A percentile compares a stretch with the other conserved stretches of the same genome.
Evolutionary conservation across 805 yeast genomes (phyloP).

Genomic region (Myxozyma vanderwaltii): DNA sequence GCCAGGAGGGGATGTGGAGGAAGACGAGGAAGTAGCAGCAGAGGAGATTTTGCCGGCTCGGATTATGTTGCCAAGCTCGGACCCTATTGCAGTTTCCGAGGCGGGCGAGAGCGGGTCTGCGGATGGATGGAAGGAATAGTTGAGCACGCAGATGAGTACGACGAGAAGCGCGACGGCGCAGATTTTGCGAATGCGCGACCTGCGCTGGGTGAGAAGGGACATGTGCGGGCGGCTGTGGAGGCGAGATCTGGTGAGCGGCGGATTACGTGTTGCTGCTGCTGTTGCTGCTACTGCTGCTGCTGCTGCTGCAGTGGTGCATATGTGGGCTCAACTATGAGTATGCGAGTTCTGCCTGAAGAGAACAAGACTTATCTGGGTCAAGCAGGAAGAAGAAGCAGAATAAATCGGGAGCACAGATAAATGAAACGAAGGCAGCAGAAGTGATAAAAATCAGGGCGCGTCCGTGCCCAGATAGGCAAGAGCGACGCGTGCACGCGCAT

Average conservation of each 20-base stretch:
- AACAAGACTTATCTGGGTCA: too few species aligned
- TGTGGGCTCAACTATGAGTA: too few species aligned
- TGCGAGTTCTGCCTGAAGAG: too few species aligned
- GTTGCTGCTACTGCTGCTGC: too few species aligned
- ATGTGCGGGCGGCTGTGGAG: not conserved
- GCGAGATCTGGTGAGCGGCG: too few species aligned
- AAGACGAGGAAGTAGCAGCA: not conserved
- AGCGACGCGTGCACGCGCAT: too few species aligned
- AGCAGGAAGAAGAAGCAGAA: too few species aligned
- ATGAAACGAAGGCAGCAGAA: too few species aligned
- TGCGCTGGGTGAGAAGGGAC: conserved; percentile 4
- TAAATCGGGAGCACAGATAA: too few species aligned
- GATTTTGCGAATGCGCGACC: conserved; percentile 1
- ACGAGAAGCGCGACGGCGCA: conserved; percentile 2
- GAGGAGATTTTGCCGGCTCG: conserved; percentile 2
- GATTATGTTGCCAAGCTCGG: conserved; percentile 14
- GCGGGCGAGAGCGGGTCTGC: conserved; percentile 11
- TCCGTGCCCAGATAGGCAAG: too few species aligned
- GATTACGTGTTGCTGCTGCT: not conserved
- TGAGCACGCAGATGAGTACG: not conserved
- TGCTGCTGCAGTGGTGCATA: too few species aligned
- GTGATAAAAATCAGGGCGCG: too few species aligned
- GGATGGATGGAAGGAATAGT: not conserved
- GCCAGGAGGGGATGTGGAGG: not conserved
- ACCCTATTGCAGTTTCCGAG: conserved; percentile 16